Evolutionary conservation across 2,329 filamentous ascomycete species (phyloP).

Genomic region (Fusarium sp.): DNA sequence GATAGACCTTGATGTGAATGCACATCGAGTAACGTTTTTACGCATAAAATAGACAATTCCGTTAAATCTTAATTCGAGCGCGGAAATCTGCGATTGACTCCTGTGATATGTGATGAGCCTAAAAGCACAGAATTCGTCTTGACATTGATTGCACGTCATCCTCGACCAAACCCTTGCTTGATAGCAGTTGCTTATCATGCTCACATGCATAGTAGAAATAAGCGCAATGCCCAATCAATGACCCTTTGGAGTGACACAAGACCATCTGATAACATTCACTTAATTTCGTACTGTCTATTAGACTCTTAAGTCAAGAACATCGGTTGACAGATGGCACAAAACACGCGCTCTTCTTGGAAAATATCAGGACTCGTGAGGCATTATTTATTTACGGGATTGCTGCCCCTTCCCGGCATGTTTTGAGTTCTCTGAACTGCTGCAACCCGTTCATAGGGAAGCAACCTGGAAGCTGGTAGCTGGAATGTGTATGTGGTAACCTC

Average conservation of each 20-base stretch:
- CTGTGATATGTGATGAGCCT: not conserved
- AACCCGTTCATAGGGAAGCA: slow-evolving; percentile 23
- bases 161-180: too few relatives aligned
- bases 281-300: too few relatives aligned
- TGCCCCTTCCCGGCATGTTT: slow-evolving; percentile 4
- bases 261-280: too few relatives aligned
- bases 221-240: too few relatives aligned
- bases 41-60: slow-evolving; percentile 43
- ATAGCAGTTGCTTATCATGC: too few relatives aligned
- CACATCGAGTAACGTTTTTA: slow-evolving; percentile 36
- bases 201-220: too few relatives aligned
- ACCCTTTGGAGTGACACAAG: too few relatives aligned
- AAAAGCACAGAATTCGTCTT: not conserved
- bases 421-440: slow-evolving; percentile 4
- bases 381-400: slow-evolving; percentile 1
- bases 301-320: not conserved
- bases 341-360: not conserved
- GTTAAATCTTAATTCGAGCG: slow-evolving; percentile 1
- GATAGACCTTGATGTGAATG: slow-evolving; percentile 29
- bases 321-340: not conserved
- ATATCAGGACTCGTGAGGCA: not conserved
- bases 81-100: not conserved
- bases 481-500: slow-evolving; percentile 10
- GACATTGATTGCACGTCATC: not conserved
- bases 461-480: slow-evolving; percentile 5